phyloP scores from a whole-genome alignment of 2,329 filamentous ascomycete genomes.

The Sporothrix curviconia region DNA sequence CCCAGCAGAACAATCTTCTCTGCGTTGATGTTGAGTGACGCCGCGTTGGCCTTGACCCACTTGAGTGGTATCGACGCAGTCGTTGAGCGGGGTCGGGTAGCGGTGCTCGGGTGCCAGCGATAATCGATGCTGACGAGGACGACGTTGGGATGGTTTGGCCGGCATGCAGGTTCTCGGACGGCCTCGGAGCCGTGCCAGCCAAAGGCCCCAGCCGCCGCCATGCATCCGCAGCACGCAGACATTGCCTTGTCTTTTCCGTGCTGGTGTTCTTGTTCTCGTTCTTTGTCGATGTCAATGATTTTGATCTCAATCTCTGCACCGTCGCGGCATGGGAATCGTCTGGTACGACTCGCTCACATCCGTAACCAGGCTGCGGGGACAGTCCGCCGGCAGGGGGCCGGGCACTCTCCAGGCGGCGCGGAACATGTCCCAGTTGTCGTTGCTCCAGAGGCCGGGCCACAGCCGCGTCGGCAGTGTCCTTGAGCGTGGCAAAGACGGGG shows the following conservation, averaged over 20 bases:
- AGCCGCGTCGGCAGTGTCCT: conserved; percentile 23
- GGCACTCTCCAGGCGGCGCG: conserved; percentile 23
- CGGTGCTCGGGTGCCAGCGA: conserved; percentile 42
- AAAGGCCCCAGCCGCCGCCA: conserved; percentile 31
- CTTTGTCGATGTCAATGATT: conserved; percentile 16
- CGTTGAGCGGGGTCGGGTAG: conserved; percentile 43
- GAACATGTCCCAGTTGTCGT: conserved; percentile 25
- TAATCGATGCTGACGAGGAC: conserved; percentile 34
- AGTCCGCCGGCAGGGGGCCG: conserved; percentile 22
- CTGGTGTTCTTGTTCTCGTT: conserved; percentile 18
- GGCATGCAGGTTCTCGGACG: conserved; percentile 30
- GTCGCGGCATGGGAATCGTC: conserved; percentile 29
- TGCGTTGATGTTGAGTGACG: conserved; percentile 28
- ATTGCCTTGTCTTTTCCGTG: too few relatives aligned
- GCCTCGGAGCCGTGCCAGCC: conserved; percentile 31
- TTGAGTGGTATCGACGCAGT: conserved; percentile 43
- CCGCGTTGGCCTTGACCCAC: conserved; percentile 40
- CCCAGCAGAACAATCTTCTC: conserved; percentile 39
- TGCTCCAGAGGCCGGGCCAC: conserved; percentile 25
- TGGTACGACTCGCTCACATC: conserved; percentile 27
- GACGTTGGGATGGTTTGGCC: conserved; percentile 27
- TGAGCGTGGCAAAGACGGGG: conserved; percentile 26
- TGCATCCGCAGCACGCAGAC: conserved; percentile 27
- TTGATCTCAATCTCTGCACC: conserved; percentile 31
- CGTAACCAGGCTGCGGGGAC: conserved; percentile 28